phyloP scores from a whole-genome alignment of 805 yeast species.

The Teunomyces stri region DNA sequence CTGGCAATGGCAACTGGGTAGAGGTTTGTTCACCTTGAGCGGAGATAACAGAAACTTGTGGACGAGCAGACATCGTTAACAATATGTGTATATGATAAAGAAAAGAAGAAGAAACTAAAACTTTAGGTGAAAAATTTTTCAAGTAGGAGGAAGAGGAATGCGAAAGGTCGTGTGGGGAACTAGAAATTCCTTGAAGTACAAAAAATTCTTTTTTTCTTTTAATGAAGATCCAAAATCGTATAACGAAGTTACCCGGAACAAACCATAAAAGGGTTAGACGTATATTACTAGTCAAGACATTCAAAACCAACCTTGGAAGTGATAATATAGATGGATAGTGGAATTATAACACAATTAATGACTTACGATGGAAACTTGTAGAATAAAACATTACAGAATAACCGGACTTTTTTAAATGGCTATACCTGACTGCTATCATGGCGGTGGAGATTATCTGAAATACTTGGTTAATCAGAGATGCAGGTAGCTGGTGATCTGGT shows the following conservation, averaged over 20 bases:
- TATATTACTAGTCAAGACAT: background rate
- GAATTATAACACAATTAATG: background rate
- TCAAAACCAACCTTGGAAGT: background rate
- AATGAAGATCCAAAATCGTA: no score
- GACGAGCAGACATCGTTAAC: constrained; percentile 62
- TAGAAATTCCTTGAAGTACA: background rate
- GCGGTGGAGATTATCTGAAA: no score
- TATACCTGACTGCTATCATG: background rate
- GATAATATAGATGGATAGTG: background rate
- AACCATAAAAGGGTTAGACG: background rate
- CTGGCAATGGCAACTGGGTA: constrained; percentile 89
- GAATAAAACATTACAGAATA: background rate
- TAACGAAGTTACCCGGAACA: background rate
- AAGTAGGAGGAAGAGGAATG: background rate
- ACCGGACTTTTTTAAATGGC: background rate
- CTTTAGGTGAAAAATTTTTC: constrained; percentile 14
- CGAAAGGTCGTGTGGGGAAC: constrained; percentile 6
- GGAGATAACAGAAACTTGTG: constrained; percentile 95
- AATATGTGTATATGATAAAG: constrained; percentile 19
- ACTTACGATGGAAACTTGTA: background rate
- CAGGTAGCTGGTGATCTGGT: no score
- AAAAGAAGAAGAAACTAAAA: constrained; percentile 13
- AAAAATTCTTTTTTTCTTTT: no score
- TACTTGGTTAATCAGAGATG: no score
- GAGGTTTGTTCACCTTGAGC: constrained; percentile 83